These are phyloP conservation scores for Hypoxylon sp. DNA, from an alignment of 2,329 filamentous ascomycete genomes.

Conservation along the genomic window DNA sequence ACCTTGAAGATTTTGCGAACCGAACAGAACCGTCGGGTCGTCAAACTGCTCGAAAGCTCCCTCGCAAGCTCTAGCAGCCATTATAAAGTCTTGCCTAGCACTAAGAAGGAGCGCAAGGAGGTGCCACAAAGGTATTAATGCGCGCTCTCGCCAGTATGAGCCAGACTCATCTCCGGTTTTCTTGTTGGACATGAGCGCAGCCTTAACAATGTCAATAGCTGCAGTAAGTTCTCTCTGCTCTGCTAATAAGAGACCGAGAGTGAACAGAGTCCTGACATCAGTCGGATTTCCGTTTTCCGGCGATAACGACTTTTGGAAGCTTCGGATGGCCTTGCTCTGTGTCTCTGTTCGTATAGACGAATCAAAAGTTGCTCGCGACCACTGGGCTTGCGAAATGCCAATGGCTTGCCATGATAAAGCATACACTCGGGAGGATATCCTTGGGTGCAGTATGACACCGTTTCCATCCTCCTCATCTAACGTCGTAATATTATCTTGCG, in stretches of 20 bases:
- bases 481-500: constrained; percentile 48
- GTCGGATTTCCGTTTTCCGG: constrained; percentile 73
- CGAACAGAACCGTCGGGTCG: constrained; percentile 77
- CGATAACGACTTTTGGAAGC: constrained; percentile 78
- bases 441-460: constrained; percentile 53
- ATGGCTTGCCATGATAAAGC: constrained; percentile 85
- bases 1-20: constrained; percentile 63
- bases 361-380: constrained; percentile 85
- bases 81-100: constrained; percentile 84
- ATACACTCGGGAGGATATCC: constrained; percentile 70
- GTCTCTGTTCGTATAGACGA: constrained; percentile 77
- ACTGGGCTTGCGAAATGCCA: constrained; percentile 86
- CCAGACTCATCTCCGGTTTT: constrained; percentile 60
- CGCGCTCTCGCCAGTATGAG: constrained; percentile 71
- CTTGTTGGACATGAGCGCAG: constrained; percentile 74
- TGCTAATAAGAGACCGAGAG: constrained; percentile 85
- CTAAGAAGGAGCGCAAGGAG: constrained; percentile 87
- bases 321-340: constrained; percentile 81
- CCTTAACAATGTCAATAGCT: constrained; percentile 86
- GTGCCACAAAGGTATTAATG: constrained; percentile 88
- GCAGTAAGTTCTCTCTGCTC: constrained; percentile 84
- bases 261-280: constrained; percentile 83
- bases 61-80: constrained; percentile 85
- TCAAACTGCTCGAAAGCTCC: constrained; percentile 92
- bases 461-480: constrained; percentile 53